Percentiles rank a stretch among this genome's conserved stretches.
These are phyloP conservation scores for Triticum timopheevii DNA, from an alignment of 176 grass and related monocot genomes.

Conservation along the genomic window DNA sequence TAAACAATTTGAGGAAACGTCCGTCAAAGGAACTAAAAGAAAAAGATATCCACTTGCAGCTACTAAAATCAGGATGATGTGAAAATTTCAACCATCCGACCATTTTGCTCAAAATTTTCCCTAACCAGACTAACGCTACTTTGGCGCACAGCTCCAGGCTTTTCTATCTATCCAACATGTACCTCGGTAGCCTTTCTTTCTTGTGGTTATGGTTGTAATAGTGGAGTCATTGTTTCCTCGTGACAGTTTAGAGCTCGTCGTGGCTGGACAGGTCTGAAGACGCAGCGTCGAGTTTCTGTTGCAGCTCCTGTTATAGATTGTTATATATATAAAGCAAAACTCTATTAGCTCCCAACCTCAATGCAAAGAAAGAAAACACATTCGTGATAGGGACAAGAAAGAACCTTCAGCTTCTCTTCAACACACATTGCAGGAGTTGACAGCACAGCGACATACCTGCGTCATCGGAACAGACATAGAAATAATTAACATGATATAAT, in stretches of 20 bases:
- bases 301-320: conserved; percentile 74
- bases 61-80: conserved; percentile 26
- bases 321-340: conserved; percentile 22
- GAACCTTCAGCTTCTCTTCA: conserved; percentile 86
- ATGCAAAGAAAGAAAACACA: not conserved
- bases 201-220: conserved; percentile 20
- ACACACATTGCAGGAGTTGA: conserved; percentile 72
- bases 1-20: conserved; percentile 10
- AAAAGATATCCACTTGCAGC: conserved; percentile 7
- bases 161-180: conserved; percentile 22
- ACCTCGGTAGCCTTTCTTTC: not conserved
- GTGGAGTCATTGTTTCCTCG: conserved; percentile 20
- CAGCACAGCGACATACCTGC: conserved; percentile 79
- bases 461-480: conserved; percentile 20
- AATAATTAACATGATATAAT: not conserved
- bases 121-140: not conserved
- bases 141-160: not conserved
- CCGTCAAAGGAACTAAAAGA: not conserved
- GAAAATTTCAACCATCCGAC: conserved; percentile 28
- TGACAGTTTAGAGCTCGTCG: conserved; percentile 74
- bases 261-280: conserved; percentile 42
- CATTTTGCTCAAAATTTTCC: not conserved
- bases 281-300: conserved; percentile 57
- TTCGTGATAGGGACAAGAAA: not conserved
- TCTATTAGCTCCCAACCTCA: conserved; percentile 26